Percentiles rank a stretch among this genome's conserved stretches.
Conservation (phyloP, 257 asterid species). For the Jasminum sambac region DNA sequence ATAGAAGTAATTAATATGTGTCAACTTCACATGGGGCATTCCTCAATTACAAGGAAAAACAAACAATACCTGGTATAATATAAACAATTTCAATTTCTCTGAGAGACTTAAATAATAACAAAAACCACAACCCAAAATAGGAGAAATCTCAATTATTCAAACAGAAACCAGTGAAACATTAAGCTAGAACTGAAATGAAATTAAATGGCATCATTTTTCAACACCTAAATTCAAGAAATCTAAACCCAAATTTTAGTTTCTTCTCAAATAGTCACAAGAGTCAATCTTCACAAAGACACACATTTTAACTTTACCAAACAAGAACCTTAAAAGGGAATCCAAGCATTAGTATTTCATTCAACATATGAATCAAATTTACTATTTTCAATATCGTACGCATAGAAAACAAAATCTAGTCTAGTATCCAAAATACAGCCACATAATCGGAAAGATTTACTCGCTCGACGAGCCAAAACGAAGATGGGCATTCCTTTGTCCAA, state of each 20-base stretch:
- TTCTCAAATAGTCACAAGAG: conserved; percentile 5
- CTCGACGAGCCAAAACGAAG: too few species aligned
- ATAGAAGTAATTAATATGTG: conserved; percentile 30
- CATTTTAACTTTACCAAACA: conserved; percentile 6
- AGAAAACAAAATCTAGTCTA: too few species aligned
- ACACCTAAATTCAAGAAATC: conserved; percentile 23
- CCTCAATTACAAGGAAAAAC: conserved; percentile 27
- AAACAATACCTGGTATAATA: conserved; percentile 18
- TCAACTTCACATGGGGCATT: conserved; percentile 35
- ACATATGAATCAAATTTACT: too few species aligned
- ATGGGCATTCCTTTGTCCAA: too few species aligned
- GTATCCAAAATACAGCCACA: too few species aligned
- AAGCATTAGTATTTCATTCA: too few species aligned
- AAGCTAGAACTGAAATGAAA: conserved; percentile 7
- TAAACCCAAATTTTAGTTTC: conserved; percentile 21
- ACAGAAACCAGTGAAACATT: conserved; percentile 16
- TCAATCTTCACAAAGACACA: not conserved
- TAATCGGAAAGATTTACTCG: too few species aligned
- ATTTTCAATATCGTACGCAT: too few species aligned
- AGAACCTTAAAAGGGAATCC: conserved; percentile 11
- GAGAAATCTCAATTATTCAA: conserved; percentile 22
- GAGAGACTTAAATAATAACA: conserved; percentile 29
- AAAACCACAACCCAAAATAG: conserved; percentile 21
- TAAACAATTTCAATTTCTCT: conserved; percentile 30
- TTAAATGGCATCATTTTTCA: not conserved